Conservation (phyloP, 108 stramenopile genomes). For the Fistulifera pelliculosa region DNA sequence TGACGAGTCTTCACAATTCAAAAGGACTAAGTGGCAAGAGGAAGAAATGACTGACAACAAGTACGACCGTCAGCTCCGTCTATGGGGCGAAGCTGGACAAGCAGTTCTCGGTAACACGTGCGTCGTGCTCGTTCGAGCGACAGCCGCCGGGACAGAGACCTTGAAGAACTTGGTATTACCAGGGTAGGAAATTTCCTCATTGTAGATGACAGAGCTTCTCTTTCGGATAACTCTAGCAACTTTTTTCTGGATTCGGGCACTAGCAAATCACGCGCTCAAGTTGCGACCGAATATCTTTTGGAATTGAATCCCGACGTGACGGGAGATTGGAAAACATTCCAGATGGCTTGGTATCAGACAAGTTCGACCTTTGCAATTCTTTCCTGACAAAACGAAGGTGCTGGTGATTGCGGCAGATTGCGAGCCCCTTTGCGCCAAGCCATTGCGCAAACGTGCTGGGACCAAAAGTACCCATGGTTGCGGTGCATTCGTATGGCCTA, state of each 20-base stretch:
- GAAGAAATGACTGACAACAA: conserved; percentile 71
- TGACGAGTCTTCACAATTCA: too few species aligned
- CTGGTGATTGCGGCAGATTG: conserved; percentile 88
- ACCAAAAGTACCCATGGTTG: conserved; percentile 53
- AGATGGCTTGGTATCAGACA: background rate
- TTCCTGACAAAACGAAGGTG: conserved; percentile 13
- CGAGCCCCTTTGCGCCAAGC: conserved; percentile 42
- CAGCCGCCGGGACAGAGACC: conserved; percentile 92
- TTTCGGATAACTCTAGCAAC: conserved; percentile 44
- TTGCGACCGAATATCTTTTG: conserved; percentile 27
- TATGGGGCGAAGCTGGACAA: conserved; percentile 97
- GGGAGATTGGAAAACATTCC: conserved; percentile 35
- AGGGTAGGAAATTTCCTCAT: conserved; percentile 90
- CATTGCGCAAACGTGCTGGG: conserved; percentile 49
- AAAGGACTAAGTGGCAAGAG: too few species aligned
- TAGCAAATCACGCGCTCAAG: conserved; percentile 26
- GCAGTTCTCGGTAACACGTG: conserved; percentile 47
- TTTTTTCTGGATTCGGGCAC: conserved; percentile 51
- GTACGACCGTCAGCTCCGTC: conserved; percentile 98
- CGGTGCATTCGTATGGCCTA: conserved; percentile 80
- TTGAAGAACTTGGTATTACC: conserved; percentile 98
- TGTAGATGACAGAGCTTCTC: conserved; percentile 65
- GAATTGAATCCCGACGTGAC: conserved; percentile 82
- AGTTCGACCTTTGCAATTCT: background rate
- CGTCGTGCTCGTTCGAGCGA: conserved; percentile 66